A percentile compares a stretch with the other conserved stretches of the same genome.
phyloP scores from a whole-genome alignment of 371 early-diverging fungal species.

The Mucor racemosus region DNA sequence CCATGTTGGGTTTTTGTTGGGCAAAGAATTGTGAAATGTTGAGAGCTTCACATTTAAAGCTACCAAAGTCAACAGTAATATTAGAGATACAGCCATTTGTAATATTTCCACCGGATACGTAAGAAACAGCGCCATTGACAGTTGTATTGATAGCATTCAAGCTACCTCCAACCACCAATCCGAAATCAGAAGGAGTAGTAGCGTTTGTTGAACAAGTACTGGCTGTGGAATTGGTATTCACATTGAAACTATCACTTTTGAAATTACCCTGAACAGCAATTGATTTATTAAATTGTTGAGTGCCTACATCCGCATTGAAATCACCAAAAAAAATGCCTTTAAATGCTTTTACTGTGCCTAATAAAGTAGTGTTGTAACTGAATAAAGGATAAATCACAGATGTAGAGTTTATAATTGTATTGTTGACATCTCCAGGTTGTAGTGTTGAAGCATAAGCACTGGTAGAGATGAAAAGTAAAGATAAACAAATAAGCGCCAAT shows the following conservation, averaged over 20 bases:
- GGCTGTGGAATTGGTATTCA: neutral
- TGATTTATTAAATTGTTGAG: constrained; percentile 15
- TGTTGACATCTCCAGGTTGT: neutral
- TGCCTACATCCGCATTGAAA: constrained; percentile 8
- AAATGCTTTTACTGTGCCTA: neutral
- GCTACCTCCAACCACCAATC: constrained; percentile 3
- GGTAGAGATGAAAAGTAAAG: neutral
- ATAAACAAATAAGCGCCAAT: neutral
- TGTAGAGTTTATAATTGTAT: neutral
- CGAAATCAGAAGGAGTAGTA: neutral
- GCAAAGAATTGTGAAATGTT: constrained; percentile 16
- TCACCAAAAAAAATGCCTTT: constrained; percentile 17
- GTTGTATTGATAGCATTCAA: neutral
- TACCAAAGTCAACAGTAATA: constrained; percentile 8
- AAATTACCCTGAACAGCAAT: constrained; percentile 15
- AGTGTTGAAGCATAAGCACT: neutral
- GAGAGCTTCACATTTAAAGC: neutral
- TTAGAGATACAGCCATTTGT: neutral
- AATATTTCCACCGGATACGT: neutral
- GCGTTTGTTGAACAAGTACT: neutral
- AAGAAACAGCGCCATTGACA: constrained; percentile 10
- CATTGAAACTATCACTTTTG: neutral
- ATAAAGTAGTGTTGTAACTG: neutral
- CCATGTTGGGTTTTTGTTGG: constrained; percentile 13
- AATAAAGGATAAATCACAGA: neutral